A percentile compares a stretch with the other conserved stretches of the same genome.
Evolutionary conservation across 1,139 yeast species (phyloP).

Genomic region (Suhomyces anneliseae): DNA sequence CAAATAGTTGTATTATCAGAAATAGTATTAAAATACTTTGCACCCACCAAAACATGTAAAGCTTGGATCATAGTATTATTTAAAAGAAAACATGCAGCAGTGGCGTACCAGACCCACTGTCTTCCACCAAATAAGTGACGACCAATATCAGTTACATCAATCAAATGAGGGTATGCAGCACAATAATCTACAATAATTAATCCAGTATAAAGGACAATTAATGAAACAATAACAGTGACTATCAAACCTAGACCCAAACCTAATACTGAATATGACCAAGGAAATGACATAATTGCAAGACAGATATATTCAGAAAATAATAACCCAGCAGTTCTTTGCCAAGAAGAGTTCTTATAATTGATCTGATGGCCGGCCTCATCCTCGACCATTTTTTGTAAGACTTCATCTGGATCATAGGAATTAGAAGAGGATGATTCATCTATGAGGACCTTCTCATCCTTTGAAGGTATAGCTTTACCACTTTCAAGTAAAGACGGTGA

Average conservation of each 20-base stretch:
- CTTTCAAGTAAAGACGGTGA: slow-evolving; percentile 4
- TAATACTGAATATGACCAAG: slow-evolving; percentile 61
- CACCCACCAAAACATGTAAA: slow-evolving; percentile 58
- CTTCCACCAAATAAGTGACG: slow-evolving; percentile 54
- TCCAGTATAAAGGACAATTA: slow-evolving; percentile 56
- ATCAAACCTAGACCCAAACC: slow-evolving; percentile 61
- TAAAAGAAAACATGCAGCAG: slow-evolving; percentile 53
- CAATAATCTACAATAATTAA: slow-evolving; percentile 55
- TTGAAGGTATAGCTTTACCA: not conserved
- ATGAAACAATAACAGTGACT: slow-evolving; percentile 51
- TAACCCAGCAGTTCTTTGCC: slow-evolving; percentile 60
- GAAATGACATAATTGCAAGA: slow-evolving; percentile 62
- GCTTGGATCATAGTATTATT: slow-evolving; percentile 61
- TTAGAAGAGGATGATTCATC: slow-evolving; percentile 5
- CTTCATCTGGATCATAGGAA: slow-evolving; percentile 9
- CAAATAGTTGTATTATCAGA: slow-evolving; percentile 50
- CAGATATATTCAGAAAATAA: slow-evolving; percentile 62
- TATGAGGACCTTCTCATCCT: slow-evolving; percentile 1
- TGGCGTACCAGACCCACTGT: slow-evolving; percentile 56
- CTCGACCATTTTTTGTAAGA: slow-evolving; percentile 11
- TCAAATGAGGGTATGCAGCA: slow-evolving; percentile 51
- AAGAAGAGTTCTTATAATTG: slow-evolving; percentile 53
- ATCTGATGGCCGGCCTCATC: slow-evolving; percentile 32
- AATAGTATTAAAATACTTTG: slow-evolving; percentile 58
- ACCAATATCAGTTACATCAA: slow-evolving; percentile 60